phyloP scores from a whole-genome alignment of 75 land plant genomes.

The Cryptomeria japonica region DNA sequence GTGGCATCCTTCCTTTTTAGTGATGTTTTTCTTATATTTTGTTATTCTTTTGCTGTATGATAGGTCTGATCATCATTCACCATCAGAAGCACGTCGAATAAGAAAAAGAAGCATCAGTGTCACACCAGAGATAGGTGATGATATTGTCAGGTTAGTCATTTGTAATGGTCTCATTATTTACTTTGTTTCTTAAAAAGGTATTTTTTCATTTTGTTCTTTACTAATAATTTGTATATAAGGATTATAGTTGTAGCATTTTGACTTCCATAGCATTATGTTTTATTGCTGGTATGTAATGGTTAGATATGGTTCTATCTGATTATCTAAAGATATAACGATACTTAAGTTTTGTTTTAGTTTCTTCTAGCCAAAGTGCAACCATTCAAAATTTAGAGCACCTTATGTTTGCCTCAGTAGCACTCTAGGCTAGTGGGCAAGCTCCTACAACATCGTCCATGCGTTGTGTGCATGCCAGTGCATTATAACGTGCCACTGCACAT shows the following conservation, averaged over 20 bases:
- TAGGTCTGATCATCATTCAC: slow-evolving; percentile 67
- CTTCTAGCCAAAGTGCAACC: neutral
- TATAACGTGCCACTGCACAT: too few species aligned
- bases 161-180: neutral
- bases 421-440: too few species aligned
- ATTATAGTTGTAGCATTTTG: neutral
- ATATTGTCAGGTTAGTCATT: slow-evolving; percentile 73
- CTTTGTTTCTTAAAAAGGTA: neutral
- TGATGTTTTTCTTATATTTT: neutral
- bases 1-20: neutral
- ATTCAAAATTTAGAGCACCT: too few species aligned
- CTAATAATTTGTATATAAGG: neutral
- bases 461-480: too few species aligned
- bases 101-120: slow-evolving; percentile 78
- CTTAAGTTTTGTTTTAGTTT: neutral
- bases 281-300: neutral
- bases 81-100: slow-evolving; percentile 50
- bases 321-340: neutral
- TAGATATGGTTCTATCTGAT: neutral
- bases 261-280: neutral
- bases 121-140: slow-evolving; percentile 90
- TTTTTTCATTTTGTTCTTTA: neutral
- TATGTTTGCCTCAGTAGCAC: too few species aligned
- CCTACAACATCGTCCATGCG: too few species aligned
- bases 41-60: slow-evolving; percentile 1